Conservation (phyloP, 352 stramenopile genomes). For the Saprolegnia diclina region DNA sequence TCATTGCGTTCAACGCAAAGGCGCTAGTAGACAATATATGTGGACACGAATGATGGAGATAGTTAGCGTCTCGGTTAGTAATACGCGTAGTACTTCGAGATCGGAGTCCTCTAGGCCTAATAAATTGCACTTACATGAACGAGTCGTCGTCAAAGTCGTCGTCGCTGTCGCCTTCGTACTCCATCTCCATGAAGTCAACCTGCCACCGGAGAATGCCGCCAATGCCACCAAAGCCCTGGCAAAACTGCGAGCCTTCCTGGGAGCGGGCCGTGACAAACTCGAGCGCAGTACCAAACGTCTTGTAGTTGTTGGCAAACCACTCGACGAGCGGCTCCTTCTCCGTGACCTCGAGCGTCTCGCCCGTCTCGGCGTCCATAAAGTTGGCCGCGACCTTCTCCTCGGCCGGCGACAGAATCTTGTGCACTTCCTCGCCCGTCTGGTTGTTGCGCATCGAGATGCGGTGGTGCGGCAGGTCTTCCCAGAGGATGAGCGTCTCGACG, state of each 20-base stretch:
- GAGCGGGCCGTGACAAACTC: slow-evolving; percentile 98
- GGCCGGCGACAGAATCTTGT: slow-evolving; percentile 70
- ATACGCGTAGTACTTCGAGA: no score
- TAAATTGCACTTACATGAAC: slow-evolving; percentile 41
- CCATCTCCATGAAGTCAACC: slow-evolving; percentile 98
- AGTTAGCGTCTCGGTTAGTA: no score
- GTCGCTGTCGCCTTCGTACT: slow-evolving; percentile 80
- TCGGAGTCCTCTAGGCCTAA: background rate
- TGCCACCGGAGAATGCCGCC: slow-evolving; percentile 98
- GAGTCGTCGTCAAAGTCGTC: slow-evolving; percentile 84
- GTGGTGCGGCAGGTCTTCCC: slow-evolving; percentile 97
- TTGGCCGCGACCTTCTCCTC: slow-evolving; percentile 93
- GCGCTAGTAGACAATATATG: no score
- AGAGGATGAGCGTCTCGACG: slow-evolving; percentile 99
- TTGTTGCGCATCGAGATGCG: slow-evolving; percentile 94
- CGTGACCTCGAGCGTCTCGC: slow-evolving; percentile 95
- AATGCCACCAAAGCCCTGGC: slow-evolving; percentile 99
- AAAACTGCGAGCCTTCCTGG: slow-evolving; percentile 99
- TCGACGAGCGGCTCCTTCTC: slow-evolving; percentile 97
- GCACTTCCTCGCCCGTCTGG: slow-evolving; percentile 76
- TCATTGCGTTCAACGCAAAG: no score
- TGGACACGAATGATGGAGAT: no score
- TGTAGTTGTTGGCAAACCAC: slow-evolving; percentile 99
- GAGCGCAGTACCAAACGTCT: slow-evolving; percentile 96
- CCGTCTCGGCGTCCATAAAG: slow-evolving; percentile 94